Evolutionary conservation across 2,329 filamentous ascomycete species (phyloP), one percentile per base, ranked within the genome.

Genomic region (Aurifilum marmelostoma): DNA sequence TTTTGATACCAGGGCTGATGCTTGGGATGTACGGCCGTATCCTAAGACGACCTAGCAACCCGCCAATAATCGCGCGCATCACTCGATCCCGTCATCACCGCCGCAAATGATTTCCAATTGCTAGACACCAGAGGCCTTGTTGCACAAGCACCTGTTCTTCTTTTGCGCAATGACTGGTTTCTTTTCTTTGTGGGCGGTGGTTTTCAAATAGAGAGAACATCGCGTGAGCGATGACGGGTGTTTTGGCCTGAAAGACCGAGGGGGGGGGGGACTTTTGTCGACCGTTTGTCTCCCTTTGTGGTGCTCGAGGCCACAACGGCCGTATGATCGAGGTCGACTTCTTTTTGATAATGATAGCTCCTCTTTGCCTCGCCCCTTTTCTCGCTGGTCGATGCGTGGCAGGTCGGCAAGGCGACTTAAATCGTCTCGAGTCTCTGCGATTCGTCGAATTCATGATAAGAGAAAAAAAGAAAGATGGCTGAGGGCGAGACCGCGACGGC

Each of bases 231-330:
- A 27, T 39, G 58, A 61, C n/a, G n/a, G n/a, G n/a, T 61, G 24
- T 1, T 21, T 21, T 62, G 37, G 37, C 5, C 37, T 9, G 14
- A 62, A 61, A n/a, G 34, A 11, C 43, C n/a, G n/a, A n/a, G n/a
- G n/a, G n/a, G n/a, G n/a, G n/a, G n/a, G n/a, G 8, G 59, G 59
- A 62, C 34, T 43, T 62, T 62, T 43, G 59, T 27, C 32, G n/a
- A 62, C 59, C 37, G 37, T 24, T 62, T 24, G n/a, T n/a, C n/a
- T n/a, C n/a, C n/a, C 59, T 62, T 62, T 62, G 59, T 62, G 34
- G 59, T 27, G 11, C 29, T 1, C 16, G 3, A 14, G n/a, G 18
- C 32, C 24, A 32, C 37, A 39, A 14, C 21, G 6, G 11, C 6
- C n/a, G 34, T 39, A 21, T 9, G 34, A n/a, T 37, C 56, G 16